These are phyloP conservation scores for Penicillium digitatum DNA, from an alignment of 2,329 filamentous ascomycete species.

Conservation along the genomic window DNA sequence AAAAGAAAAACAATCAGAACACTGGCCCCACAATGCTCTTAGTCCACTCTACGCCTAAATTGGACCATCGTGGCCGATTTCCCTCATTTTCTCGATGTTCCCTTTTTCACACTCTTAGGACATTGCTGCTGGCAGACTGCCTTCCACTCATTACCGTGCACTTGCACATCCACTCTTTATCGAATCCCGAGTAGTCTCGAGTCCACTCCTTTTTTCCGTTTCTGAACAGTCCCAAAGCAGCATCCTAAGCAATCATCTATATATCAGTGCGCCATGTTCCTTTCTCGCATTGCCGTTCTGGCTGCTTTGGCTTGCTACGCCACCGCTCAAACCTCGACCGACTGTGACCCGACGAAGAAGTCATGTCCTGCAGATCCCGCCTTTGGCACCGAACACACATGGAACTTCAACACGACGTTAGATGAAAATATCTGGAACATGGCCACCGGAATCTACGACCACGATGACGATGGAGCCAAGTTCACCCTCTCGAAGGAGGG, in stretches of 20 bases:
- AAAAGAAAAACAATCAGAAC: constrained; percentile 4
- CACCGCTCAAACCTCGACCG: constrained; percentile 67
- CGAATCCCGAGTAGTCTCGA: constrained; percentile 21
- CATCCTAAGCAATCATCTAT: background rate
- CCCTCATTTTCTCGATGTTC: constrained; percentile 5
- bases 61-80: constrained; percentile 4
- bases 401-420: constrained; percentile 62
- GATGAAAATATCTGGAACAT: constrained; percentile 62
- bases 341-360: constrained; percentile 71
- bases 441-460: constrained; percentile 62
- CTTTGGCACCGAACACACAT: constrained; percentile 59
- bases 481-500: constrained; percentile 68
- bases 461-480: constrained; percentile 60
- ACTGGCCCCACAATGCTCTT: constrained; percentile 10
- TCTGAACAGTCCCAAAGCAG: constrained; percentile 2
- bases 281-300: constrained; percentile 28
- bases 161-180: constrained; percentile 31
- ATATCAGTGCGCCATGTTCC: constrained; percentile 22
- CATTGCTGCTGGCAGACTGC: constrained; percentile 18
- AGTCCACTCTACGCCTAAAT: constrained; percentile 13
- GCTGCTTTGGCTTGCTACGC: constrained; percentile 29
- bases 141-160: constrained; percentile 25
- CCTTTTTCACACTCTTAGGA: background rate
- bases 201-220: constrained; percentile 17
- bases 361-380: constrained; percentile 69